Conservation (phyloP, 2,329 filamentous ascomycete genomes). For the Elsinoe ampelina region DNA sequence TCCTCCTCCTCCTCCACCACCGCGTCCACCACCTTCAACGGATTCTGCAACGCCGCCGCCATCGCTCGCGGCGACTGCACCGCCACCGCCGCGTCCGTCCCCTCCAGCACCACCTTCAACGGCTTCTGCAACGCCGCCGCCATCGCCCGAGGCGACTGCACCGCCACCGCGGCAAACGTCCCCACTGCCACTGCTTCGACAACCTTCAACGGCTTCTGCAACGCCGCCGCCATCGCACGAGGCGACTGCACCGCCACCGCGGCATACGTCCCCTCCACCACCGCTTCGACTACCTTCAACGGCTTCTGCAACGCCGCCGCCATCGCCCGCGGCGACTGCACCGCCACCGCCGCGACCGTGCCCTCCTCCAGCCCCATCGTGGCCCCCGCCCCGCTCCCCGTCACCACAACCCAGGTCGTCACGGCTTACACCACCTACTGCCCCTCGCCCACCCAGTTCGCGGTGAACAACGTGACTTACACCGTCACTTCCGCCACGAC, state of each 20-base stretch:
- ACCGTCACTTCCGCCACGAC: constrained; percentile 14
- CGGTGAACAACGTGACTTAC: constrained; percentile 13
- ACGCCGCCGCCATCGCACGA: constrained; percentile 10
- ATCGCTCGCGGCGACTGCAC: constrained; percentile 10
- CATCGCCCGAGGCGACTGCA: constrained; percentile 10
- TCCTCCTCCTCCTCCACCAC: neutral
- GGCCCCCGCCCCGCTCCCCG: constrained; percentile 24
- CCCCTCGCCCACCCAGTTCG: constrained; percentile 10
- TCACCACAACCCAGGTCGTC: constrained; percentile 3
- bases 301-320: constrained; percentile 10
- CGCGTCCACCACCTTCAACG: neutral
- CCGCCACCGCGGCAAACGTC: neutral
- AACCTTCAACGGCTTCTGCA: constrained; percentile 11
- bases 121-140: constrained; percentile 11
- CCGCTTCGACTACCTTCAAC: neutral
- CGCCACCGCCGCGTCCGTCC: neutral
- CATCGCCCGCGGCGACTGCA: constrained; percentile 8
- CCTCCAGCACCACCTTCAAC: constrained; percentile 6
- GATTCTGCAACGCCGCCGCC: constrained; percentile 9
- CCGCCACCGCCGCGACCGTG: constrained; percentile 30
- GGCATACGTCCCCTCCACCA: neutral
- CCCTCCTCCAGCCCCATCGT: constrained; percentile 16
- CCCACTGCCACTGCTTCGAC: neutral
- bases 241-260: constrained; percentile 12
- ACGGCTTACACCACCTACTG: constrained; percentile 14